A percentile compares a stretch with the other conserved stretches of the same genome.
These are phyloP conservation scores for Aschersonia sp. DNA, from an alignment of 2,329 filamentous ascomycete species.

Conservation along the genomic window DNA sequence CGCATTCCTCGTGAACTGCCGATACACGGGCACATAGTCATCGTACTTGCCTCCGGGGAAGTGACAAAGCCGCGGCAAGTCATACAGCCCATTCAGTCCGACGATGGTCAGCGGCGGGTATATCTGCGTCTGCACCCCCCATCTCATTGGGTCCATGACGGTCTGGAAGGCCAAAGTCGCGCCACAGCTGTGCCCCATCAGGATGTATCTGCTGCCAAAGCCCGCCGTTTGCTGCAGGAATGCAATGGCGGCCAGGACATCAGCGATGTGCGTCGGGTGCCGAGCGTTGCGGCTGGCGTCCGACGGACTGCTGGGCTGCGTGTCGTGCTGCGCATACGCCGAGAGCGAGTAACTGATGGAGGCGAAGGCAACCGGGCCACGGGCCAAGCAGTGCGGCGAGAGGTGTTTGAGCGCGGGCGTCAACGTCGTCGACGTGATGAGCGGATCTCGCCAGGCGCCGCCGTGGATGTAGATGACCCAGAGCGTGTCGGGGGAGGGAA, in stretches of 20 bases:
- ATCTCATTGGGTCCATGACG: constrained; percentile 11
- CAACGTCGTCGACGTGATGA: constrained; percentile 6
- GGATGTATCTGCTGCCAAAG: constrained; percentile 29
- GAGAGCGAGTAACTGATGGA: constrained; percentile 5
- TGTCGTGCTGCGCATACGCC: constrained; percentile 3
- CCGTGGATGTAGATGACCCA: constrained; percentile 12
- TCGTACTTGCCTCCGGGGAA: constrained; percentile 19
- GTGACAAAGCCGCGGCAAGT: constrained; percentile 16
- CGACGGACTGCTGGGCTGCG: constrained; percentile 1
- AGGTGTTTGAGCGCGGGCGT: constrained; percentile 1
- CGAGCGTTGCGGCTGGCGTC: constrained; percentile 21
- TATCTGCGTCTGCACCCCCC: not conserved
- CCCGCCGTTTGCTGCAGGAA: constrained; percentile 27
- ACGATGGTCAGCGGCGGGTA: constrained; percentile 17
- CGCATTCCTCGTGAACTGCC: constrained; percentile 26
- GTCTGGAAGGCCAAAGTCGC: constrained; percentile 37
- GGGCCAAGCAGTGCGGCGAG: not conserved
- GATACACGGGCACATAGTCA: constrained; percentile 19
- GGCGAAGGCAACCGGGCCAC: constrained; percentile 3
- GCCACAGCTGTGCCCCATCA: constrained; percentile 43
- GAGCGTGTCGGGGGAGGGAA: constrained; percentile 1
- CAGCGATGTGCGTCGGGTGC: constrained; percentile 40
- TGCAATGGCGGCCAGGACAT: constrained; percentile 30
- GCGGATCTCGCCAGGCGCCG: constrained; percentile 14
- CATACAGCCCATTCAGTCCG: constrained; percentile 38